Conservation (phyloP, 2,329 filamentous ascomycete genomes). For the Sarocladium kiliense region DNA sequence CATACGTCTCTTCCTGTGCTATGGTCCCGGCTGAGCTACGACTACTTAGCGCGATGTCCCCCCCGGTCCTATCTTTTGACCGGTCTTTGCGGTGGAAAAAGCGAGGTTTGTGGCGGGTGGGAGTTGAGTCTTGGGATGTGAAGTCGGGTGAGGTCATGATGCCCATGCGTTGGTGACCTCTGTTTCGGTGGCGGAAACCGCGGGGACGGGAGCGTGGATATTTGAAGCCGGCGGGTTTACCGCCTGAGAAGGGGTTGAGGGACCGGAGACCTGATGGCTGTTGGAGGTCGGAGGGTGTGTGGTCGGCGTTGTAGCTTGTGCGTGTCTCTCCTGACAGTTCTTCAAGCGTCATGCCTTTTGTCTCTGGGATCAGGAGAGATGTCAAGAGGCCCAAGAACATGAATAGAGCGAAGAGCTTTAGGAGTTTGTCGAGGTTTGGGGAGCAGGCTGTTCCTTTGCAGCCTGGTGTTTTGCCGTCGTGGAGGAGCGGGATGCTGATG, state of each 20-base stretch:
- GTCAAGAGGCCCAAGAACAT: conserved; percentile 69
- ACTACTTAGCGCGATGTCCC: conserved; percentile 27
- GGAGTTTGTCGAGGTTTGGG: conserved; percentile 64
- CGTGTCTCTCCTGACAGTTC: conserved; percentile 62
- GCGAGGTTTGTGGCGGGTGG: conserved; percentile 17
- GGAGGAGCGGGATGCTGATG: conserved; percentile 58
- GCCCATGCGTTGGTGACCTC: conserved; percentile 24
- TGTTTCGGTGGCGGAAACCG: conserved; percentile 19
- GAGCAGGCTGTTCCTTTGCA: conserved; percentile 44
- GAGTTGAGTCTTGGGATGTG: conserved; percentile 15
- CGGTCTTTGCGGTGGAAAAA: conserved; percentile 19
- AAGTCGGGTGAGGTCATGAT: conserved; percentile 40
- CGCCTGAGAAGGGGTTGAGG: conserved; percentile 45
- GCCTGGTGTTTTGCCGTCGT: conserved; percentile 45
- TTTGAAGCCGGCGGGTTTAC: conserved; percentile 45
- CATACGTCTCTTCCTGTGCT: background rate
- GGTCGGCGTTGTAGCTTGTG: conserved; percentile 50
- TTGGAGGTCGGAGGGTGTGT: conserved; percentile 40
- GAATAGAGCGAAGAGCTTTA: conserved; percentile 75
- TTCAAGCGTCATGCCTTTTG: conserved; percentile 68
- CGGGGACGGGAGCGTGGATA: conserved; percentile 32
- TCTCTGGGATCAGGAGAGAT: conserved; percentile 71
- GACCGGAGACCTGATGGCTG: conserved; percentile 20
- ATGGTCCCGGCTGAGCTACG: conserved; percentile 19
- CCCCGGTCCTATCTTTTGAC: conserved; percentile 12